phyloP scores from a whole-genome alignment of 2,329 filamentous ascomycete genomes.

The Scytalidium sp. region DNA sequence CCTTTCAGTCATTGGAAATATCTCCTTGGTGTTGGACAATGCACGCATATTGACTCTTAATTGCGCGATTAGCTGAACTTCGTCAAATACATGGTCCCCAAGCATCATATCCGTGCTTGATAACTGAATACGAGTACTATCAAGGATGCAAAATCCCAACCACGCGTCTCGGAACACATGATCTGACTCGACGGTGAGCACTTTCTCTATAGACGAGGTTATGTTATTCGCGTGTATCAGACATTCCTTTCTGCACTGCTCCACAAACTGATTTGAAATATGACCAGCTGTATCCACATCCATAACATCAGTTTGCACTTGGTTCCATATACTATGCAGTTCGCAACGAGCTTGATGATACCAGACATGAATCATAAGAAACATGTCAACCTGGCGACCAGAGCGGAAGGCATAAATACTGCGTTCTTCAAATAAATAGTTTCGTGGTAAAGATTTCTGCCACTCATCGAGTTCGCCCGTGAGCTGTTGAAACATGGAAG shows the following conservation, averaged over 20 bases:
- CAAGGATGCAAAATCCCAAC: constrained; percentile 3
- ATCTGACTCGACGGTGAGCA: constrained; percentile 2
- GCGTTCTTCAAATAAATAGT: constrained; percentile 3
- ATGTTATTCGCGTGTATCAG: constrained; percentile 2
- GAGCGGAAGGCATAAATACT: constrained; percentile 4
- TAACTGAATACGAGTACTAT: constrained; percentile 1
- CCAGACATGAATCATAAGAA: constrained; percentile 7
- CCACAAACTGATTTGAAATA: constrained; percentile 1
- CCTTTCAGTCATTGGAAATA: constrained; percentile 1
- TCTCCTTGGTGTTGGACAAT: background rate
- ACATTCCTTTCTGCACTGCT: constrained; percentile 1
- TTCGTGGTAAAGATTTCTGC: constrained; percentile 1
- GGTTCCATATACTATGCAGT: constrained; percentile 1
- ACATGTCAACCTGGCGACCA: constrained; percentile 5
- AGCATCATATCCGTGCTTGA: background rate
- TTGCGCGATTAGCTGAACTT: background rate
- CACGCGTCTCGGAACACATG: constrained; percentile 4
- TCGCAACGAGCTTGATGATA: constrained; percentile 3
- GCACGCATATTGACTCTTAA: constrained; percentile 2
- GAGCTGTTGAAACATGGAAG: constrained; percentile 1
- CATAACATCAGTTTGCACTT: background rate
- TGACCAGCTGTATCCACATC: background rate
- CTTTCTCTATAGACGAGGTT: constrained; percentile 1
- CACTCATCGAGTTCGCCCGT: constrained; percentile 5
- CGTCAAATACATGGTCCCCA: background rate